Base-by-base conservation (phyloP, 345 rosid genomes). In the rapeseed (Brassica napus) region DNA sequence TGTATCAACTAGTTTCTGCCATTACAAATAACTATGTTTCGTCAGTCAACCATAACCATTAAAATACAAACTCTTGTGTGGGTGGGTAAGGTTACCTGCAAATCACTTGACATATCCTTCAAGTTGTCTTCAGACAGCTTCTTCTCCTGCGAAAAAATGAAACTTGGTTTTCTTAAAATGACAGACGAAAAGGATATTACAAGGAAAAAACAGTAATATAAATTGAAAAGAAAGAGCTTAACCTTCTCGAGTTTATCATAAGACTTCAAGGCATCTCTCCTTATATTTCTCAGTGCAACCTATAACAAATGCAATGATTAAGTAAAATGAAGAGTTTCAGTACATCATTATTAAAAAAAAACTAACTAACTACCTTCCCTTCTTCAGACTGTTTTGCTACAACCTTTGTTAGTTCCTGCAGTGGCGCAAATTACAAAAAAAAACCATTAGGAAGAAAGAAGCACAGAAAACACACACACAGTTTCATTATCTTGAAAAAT, bases 101-200 rank as follows among this genome's bases (percentile, higher is more conserved):
- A 81, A 84, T 91, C 98, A 77, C 86, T 82, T 57, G 97, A 92
- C 75, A 92, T 83, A 87, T 90, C 98, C 83, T 91, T 94, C 83
- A 87, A 90, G 71, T 92, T 94, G 89, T 94, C 98, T 86, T 94
- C 98, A 9, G 98, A 94, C 10, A 94, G 94, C 88, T 94, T 92
- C 83, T 92, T 94, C 77, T 94, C 98, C 98, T 94, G 84, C 2
- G 1, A 11, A 47, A 61, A 61, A 39, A 28, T 28, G 67, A 72
- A 26, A 7, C 18, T 34, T 30, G 4, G 31, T 28, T 1, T 39
- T 8, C 26, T 7, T 26, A 2, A 12, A 69, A 62, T 21, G 68
- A 8, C 66, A 30, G 15, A 52, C 30, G 6, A 60, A 49, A 16
- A n/a, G 65, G 35, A 61, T 0, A 28, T 28, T 8, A 28, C 32